Evolutionary conservation across 768 basidiomycete genomes (phyloP), one percentile per base, ranked within the genome.

Genomic region (Neoboletus subvelutipes): DNA sequence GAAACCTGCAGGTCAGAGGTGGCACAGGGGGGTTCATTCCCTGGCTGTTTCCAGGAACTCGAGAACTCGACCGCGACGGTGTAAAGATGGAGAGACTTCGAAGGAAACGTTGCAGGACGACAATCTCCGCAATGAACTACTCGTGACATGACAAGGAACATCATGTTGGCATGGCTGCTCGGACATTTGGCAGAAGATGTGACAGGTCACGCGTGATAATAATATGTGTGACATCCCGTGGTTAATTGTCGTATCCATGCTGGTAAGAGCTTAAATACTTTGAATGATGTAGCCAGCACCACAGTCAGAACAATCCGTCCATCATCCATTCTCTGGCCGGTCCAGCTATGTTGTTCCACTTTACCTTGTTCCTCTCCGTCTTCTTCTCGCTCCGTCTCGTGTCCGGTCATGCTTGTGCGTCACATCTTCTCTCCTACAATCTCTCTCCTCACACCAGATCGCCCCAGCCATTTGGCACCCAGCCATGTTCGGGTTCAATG

Each of bases 401-500:
- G 2, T 4, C 56, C 0, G 50, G 18, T 6, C 69, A 70, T 57
- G 60, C 43, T 0, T n/a, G 69, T 70, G 10, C 48, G 68, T 61
- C 31, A 4, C n/a, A 5, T 33, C 29, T 2, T 22, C 11, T 8
- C 18, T 11, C 9, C n/a, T n/a, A n/a, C n/a, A n/a, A n/a, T 5
- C 11, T 9, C 7, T 10, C 8, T 8, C 17, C 57, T 57, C 10
- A 64, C 18, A 29, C 9, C 11, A 42, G 13, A 6, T 20, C 43
- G 11, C 4, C 49, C 9, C 54, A 82, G 83, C 80, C n/a, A 60
- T 82, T 17, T 85, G 71, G 70, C 77, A 82, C 55, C 78, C 83
- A 4, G 78, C 80, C 67, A 86, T 87, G 83, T 86, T 63, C 56
- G 86, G 87, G 1, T 88, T 84, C 76, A 86, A 87, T 53, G 85